Base-by-base conservation (phyloP, 2,329 filamentous ascomycete genomes). In the Penicillium corylophilum region DNA sequence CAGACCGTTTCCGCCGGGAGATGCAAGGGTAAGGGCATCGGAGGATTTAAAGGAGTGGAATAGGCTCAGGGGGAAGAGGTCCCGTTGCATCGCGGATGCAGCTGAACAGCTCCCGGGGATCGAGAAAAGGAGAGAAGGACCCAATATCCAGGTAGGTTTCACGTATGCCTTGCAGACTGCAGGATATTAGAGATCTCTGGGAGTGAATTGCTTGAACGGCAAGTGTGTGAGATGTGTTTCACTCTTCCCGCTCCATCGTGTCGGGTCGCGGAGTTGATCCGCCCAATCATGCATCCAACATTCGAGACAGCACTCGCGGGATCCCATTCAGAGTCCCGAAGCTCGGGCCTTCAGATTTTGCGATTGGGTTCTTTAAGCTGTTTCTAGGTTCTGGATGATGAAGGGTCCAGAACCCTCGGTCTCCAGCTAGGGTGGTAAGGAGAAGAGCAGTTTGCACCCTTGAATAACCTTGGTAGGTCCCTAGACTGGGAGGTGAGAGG, bases 161-260 rank as follows among this genome's bases (percentile, higher is more conserved):
- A 63, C 46, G 31, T 38, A 57, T 61, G 59, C 61, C 61, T 63
- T 63, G 59, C 61, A 60, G 57, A 12, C 45, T 56, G 58, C 55
- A 60, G 55, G 24, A 18, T 33, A 51, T 50, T 24, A 33, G 18
- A 40, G 46, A 44, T 54, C 50, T 31, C 43, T 20, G 46, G 48
- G 46, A 53, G 33, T 42, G 49, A 33, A 38, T 16, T 35, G 50
- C 10, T 46, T n/a, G n/a, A n/a, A n/a, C n/a, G n/a, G n/a, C n/a
- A n/a, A n/a, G 44, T 33, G 38, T 33, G 29, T 35, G 28, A 28
- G 44, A 26, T 12, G 16, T 49, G 59, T 61, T 60, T 62, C 49
- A 54, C 44, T 55, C n/a, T 45, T 33, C 42, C 24, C 24, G 49
- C 26, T 50, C 50, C 44, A 29, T 20, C 26, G 24, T 6, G 35